phyloP scores from a whole-genome alignment of 495 filamentous ascomycete species.

The Entonaema liquescens region DNA sequence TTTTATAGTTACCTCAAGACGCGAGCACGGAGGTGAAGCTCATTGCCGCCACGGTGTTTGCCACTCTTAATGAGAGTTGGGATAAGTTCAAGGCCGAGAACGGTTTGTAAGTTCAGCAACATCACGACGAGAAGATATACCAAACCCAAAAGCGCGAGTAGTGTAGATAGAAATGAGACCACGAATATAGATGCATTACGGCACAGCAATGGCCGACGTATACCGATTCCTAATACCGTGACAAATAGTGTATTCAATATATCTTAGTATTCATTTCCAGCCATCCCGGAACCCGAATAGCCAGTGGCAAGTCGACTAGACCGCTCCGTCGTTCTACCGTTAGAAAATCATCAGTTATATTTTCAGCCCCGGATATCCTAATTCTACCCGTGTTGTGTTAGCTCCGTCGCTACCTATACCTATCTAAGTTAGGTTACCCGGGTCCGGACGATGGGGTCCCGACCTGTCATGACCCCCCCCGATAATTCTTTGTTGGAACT shows the following conservation, averaged over 20 bases:
- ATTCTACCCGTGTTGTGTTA: neutral
- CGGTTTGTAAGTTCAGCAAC: slow-evolving; percentile 60
- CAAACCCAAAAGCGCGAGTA: neutral
- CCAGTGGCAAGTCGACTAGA: neutral
- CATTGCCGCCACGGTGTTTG: slow-evolving; percentile 91
- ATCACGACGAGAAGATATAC: neutral
- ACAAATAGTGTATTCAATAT: too few species aligned
- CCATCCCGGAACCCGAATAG: neutral
- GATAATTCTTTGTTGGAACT: neutral
- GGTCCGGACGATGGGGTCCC: neutral
- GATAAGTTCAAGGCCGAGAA: slow-evolving; percentile 97
- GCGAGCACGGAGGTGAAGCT: slow-evolving; percentile 95
- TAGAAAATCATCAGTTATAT: neutral
- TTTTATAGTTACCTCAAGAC: slow-evolving; percentile 76
- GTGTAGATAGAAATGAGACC: slow-evolving; percentile 35
- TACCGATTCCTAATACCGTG: neutral
- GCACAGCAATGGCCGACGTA: neutral
- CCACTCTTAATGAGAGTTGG: slow-evolving; percentile 95
- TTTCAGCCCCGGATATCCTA: neutral
- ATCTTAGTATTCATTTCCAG: neutral
- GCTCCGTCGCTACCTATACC: neutral
- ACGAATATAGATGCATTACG: slow-evolving; percentile 16
- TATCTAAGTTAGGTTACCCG: neutral
- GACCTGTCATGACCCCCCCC: neutral
- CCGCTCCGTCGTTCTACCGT: neutral